A percentile compares a stretch with the other conserved stretches of the same genome.
phyloP scores from a whole-genome alignment of 257 asterid species.

The Apocynum venetum region DNA sequence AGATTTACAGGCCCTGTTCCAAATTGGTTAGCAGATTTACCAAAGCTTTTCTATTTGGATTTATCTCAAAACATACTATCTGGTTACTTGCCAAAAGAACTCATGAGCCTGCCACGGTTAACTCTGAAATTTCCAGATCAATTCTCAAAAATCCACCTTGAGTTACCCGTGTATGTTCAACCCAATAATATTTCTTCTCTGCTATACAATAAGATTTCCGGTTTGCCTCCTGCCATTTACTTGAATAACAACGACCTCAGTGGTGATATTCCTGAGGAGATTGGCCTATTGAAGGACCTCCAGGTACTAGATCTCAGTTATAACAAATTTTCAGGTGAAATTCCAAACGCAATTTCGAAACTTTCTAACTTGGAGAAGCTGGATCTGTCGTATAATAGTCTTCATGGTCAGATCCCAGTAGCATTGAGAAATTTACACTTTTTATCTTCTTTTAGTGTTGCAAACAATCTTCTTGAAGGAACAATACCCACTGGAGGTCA shows the following conservation, averaged over 20 bases:
- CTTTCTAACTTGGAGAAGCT: slow-evolving; percentile 75
- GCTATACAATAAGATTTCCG: slow-evolving; percentile 72
- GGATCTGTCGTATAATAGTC: slow-evolving; percentile 64
- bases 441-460: slow-evolving; percentile 80
- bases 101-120: slow-evolving; percentile 46
- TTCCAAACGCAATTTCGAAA: slow-evolving; percentile 65
- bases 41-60: slow-evolving; percentile 80
- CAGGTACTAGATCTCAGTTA: slow-evolving; percentile 57
- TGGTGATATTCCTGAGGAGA: slow-evolving; percentile 67
- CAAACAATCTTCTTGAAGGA: slow-evolving; percentile 74
- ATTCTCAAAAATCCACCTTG: slow-evolving; percentile 47
- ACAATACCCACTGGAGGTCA: slow-evolving; percentile 84
- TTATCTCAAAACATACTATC: slow-evolving; percentile 56
- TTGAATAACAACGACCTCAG: slow-evolving; percentile 46
- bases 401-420: slow-evolving; percentile 70
- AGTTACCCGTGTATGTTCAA: slow-evolving; percentile 79
- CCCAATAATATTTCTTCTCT: slow-evolving; percentile 65
- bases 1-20: slow-evolving; percentile 59
- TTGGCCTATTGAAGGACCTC: slow-evolving; percentile 65
- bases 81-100: slow-evolving; percentile 62
- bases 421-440: slow-evolving; percentile 70
- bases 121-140: slow-evolving; percentile 40
- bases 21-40: slow-evolving; percentile 60
- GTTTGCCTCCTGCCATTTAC: slow-evolving; percentile 77
- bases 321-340: slow-evolving; percentile 63